Evolutionary conservation across 2,329 filamentous ascomycete genomes (phyloP).

Genomic region (Ceratocystis variospora): DNA sequence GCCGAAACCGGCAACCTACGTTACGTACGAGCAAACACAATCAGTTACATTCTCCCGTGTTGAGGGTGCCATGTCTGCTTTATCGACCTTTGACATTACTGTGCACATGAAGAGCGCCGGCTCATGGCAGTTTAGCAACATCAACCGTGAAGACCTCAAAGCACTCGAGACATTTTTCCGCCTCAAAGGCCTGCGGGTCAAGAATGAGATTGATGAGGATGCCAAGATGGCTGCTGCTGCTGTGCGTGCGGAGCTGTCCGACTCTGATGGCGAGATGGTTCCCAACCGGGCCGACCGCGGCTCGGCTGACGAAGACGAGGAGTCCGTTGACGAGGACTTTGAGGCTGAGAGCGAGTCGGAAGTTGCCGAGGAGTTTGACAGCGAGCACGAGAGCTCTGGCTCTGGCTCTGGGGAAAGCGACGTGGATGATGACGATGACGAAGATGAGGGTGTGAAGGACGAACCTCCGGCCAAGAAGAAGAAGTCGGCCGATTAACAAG

Average conservation of each 20-base stretch:
- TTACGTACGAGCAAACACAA: conserved; percentile 83
- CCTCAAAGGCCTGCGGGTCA: conserved; percentile 82
- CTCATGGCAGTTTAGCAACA: conserved; percentile 96
- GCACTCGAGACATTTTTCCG: conserved; percentile 97
- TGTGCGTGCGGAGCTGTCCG: conserved; percentile 67
- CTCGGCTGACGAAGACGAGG: conserved; percentile 89
- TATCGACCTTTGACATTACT: conserved; percentile 93
- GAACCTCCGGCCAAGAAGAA: conserved; percentile 39
- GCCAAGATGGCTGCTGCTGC: conserved; percentile 67
- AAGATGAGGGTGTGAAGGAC: conserved; percentile 31
- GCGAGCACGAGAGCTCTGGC: conserved; percentile 73
- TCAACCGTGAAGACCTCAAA: conserved; percentile 94
- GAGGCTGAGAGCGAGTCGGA: conserved; percentile 83
- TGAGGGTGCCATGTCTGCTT: conserved; percentile 80
- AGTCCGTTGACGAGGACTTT: conserved; percentile 94
- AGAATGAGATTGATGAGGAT: conserved; percentile 98
- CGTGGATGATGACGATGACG: conserved; percentile 32
- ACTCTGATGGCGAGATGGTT: conserved; percentile 70
- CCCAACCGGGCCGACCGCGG: conserved; percentile 49
- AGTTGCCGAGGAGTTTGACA: conserved; percentile 92
- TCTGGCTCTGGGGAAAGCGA: conserved; percentile 44
- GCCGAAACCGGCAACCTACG: conserved; percentile 93
- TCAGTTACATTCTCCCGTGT: conserved; percentile 93
- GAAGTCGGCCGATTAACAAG: conserved; percentile 26
- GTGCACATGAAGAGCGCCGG: conserved; percentile 74